These are phyloP conservation scores for Trypanosoma melophagium DNA, from an alignment of 208 protist species.

Conservation along the genomic window DNA sequence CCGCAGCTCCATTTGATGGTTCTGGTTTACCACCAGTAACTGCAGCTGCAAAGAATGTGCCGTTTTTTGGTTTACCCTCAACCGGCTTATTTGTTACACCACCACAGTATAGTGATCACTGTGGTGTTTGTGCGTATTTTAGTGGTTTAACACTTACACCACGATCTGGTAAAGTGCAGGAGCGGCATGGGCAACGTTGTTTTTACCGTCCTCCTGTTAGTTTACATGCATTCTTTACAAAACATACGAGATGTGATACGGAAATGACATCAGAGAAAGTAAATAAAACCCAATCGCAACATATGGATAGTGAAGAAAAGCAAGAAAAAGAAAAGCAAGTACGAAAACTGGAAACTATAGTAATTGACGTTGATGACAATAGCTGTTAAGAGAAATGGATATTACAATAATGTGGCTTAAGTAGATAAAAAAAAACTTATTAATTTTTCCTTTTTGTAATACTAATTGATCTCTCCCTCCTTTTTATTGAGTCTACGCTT, in stretches of 20 bases:
- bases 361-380: no score
- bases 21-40: slow-evolving; percentile 63
- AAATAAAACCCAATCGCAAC: not conserved
- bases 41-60: slow-evolving; percentile 33
- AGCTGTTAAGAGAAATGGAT: no score
- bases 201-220: slow-evolving; percentile 65
- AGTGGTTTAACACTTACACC: slow-evolving; percentile 31
- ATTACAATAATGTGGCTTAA: not conserved
- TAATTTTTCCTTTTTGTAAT: not conserved
- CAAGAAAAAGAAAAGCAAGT: not conserved
- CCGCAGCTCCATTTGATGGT: slow-evolving; percentile 66
- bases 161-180: slow-evolving; percentile 41
- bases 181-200: slow-evolving; percentile 49
- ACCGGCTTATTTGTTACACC: slow-evolving; percentile 86
- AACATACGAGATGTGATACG: slow-evolving; percentile 11
- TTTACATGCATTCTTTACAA: slow-evolving; percentile 55
- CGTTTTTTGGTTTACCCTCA: slow-evolving; percentile 62
- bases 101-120: slow-evolving; percentile 90
- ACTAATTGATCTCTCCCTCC: not conserved
- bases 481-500: not conserved
- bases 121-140: slow-evolving; percentile 69
- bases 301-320: not conserved
- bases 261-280: not conserved
- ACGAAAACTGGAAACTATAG: not conserved
- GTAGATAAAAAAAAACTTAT: no score